Evolutionary conservation across 495 filamentous ascomycete species (phyloP).

Genomic region (Paragyromitra xinjiangensis): DNA sequence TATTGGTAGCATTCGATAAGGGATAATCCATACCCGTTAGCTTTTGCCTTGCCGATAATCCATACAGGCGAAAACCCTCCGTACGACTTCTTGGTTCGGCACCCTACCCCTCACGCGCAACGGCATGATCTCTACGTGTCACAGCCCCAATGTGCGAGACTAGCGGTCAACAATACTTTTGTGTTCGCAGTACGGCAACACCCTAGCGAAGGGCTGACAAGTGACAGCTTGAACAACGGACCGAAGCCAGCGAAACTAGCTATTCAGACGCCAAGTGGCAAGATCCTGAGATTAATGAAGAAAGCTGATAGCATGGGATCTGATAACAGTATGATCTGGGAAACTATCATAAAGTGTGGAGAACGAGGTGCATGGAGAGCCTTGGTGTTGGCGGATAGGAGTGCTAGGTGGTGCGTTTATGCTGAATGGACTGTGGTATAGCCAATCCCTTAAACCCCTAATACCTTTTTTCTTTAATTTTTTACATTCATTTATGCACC

Average conservation of each 20-base stretch:
- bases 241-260: slow-evolving; percentile 95
- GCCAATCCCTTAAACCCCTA: slow-evolving; percentile 25
- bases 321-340: slow-evolving; percentile 71
- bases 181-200: slow-evolving; percentile 96
- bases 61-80: slow-evolving; percentile 91
- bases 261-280: slow-evolving; percentile 93
- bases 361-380: slow-evolving; percentile 92
- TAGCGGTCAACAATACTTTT: slow-evolving; percentile 95
- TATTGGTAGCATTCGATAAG: slow-evolving; percentile 75
- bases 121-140: slow-evolving; percentile 96
- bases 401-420: slow-evolving; percentile 97
- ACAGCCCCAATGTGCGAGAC: slow-evolving; percentile 85
- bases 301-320: slow-evolving; percentile 78
- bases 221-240: slow-evolving; percentile 59
- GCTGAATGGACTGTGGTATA: slow-evolving; percentile 81
- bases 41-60: slow-evolving; percentile 86
- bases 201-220: slow-evolving; percentile 69
- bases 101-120: slow-evolving; percentile 95
- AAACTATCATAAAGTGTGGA: slow-evolving; percentile 96
- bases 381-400: slow-evolving; percentile 91
- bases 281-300: slow-evolving; percentile 87
- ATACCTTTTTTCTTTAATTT: slow-evolving; percentile 24
- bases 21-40: slow-evolving; percentile 90
- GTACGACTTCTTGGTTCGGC: slow-evolving; percentile 89
- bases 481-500: background rate